These are phyloP conservation scores for Coprinellus aureogranulatus DNA, from an alignment of 768 basidiomycete genomes.

Conservation along the genomic window DNA sequence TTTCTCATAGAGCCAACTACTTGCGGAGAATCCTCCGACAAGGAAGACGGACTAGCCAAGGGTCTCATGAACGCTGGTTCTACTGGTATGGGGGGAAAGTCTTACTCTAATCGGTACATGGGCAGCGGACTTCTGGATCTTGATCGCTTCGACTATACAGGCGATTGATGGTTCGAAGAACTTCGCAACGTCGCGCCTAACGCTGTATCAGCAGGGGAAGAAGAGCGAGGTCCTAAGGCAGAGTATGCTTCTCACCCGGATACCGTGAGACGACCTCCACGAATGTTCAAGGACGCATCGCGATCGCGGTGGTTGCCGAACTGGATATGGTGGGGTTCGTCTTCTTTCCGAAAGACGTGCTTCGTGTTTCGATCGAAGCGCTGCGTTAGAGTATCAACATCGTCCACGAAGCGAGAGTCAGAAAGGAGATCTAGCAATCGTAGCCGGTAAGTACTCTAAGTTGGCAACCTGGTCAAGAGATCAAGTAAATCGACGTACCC, in stretches of 20 bases:
- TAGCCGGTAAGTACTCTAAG: neutral
- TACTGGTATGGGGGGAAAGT: too few relatives aligned
- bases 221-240: neutral
- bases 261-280: constrained; percentile 40
- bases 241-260: constrained; percentile 17
- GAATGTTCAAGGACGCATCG: constrained; percentile 35
- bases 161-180: constrained; percentile 22
- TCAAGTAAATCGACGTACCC: constrained; percentile 20
- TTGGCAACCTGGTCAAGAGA: neutral
- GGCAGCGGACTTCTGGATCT: constrained; percentile 12
- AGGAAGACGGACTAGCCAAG: constrained; percentile 35
- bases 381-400: constrained; percentile 11
- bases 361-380: constrained; percentile 20
- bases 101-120: constrained; percentile 14
- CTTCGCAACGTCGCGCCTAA: constrained; percentile 13
- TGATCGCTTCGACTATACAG: constrained; percentile 16
- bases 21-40: constrained; percentile 54
- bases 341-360: constrained; percentile 13
- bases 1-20: constrained; percentile 43
- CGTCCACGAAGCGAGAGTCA: constrained; percentile 8
- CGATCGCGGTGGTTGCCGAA: constrained; percentile 40
- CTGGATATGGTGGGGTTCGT: constrained; percentile 37
- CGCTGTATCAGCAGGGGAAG: too few relatives aligned
- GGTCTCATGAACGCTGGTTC: neutral
- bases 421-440: constrained; percentile 10